phyloP scores from a whole-genome alignment of 2,329 filamentous ascomycete genomes.

The Atkinsonella hypoxylon region DNA sequence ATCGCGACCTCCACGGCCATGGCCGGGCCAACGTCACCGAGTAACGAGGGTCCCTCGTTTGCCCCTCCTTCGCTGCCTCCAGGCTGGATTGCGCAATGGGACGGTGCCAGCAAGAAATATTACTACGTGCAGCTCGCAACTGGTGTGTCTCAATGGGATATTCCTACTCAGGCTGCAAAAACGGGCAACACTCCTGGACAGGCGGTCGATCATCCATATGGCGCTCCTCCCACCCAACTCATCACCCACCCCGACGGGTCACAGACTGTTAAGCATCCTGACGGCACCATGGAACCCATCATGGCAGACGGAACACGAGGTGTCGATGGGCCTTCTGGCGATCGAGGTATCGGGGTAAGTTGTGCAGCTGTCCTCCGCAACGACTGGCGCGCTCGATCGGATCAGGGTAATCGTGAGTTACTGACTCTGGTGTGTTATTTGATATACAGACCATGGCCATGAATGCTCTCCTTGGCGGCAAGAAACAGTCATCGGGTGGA shows the following conservation, averaged over 20 bases:
- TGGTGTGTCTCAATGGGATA: constrained; percentile 63
- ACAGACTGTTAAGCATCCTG: constrained; percentile 47
- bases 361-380: not conserved
- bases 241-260: constrained; percentile 52
- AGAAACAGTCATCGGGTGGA: constrained; percentile 11
- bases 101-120: constrained; percentile 50
- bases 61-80: constrained; percentile 48
- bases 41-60: constrained; percentile 46
- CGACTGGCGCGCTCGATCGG: not conserved
- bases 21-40: constrained; percentile 46
- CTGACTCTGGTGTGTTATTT: constrained; percentile 1
- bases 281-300: constrained; percentile 49
- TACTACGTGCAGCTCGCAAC: constrained; percentile 64
- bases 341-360: constrained; percentile 54
- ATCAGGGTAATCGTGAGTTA: not conserved
- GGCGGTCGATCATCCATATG: constrained; percentile 49
- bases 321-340: constrained; percentile 39
- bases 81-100: constrained; percentile 62
- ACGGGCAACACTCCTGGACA: constrained; percentile 47
- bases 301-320: constrained; percentile 40
- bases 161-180: constrained; percentile 51
- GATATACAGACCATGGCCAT: constrained; percentile 42
- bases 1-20: constrained; percentile 21
- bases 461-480: constrained; percentile 41
- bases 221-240: constrained; percentile 41